phyloP scores from a whole-genome alignment of 2,329 filamentous ascomycete genomes.

The Fusarium sp. region DNA sequence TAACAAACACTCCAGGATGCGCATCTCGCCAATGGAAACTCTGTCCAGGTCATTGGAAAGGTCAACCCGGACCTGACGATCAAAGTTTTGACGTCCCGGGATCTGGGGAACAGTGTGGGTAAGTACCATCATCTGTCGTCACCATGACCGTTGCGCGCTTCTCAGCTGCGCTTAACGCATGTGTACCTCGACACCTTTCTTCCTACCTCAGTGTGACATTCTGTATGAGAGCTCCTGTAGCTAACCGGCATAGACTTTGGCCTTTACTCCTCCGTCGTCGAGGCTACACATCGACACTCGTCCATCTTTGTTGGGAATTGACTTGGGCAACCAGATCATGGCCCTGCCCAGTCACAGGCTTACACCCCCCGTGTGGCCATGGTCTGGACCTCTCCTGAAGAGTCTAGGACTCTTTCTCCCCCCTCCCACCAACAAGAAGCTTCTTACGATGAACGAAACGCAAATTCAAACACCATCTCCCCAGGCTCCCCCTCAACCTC shows the following conservation, averaged over 20 bases:
- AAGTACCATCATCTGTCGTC: slow-evolving; percentile 52
- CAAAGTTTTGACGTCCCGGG: slow-evolving; percentile 75
- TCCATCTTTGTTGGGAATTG: slow-evolving; percentile 75
- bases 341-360: slow-evolving; percentile 33
- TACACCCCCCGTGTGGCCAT: slow-evolving; percentile 53
- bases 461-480: slow-evolving; percentile 20
- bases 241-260: slow-evolving; percentile 72
- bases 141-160: slow-evolving; percentile 15
- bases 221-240: neutral
- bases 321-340: slow-evolving; percentile 48
- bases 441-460: slow-evolving; percentile 6
- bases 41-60: slow-evolving; percentile 83
- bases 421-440: slow-evolving; percentile 9
- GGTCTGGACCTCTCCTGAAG: slow-evolving; percentile 50
- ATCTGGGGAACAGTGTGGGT: slow-evolving; percentile 79
- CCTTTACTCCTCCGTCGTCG: slow-evolving; percentile 82
- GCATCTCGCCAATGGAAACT: slow-evolving; percentile 76
- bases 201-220: neutral
- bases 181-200: neutral
- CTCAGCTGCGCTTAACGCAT: neutral
- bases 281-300: slow-evolving; percentile 85
- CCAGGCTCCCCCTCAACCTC: slow-evolving; percentile 10
- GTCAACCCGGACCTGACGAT: slow-evolving; percentile 80
- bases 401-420: slow-evolving; percentile 3
- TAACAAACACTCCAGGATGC: slow-evolving; percentile 67